phyloP scores from a whole-genome alignment of 495 filamentous ascomycete species.

The Pyronema omphalodes region DNA sequence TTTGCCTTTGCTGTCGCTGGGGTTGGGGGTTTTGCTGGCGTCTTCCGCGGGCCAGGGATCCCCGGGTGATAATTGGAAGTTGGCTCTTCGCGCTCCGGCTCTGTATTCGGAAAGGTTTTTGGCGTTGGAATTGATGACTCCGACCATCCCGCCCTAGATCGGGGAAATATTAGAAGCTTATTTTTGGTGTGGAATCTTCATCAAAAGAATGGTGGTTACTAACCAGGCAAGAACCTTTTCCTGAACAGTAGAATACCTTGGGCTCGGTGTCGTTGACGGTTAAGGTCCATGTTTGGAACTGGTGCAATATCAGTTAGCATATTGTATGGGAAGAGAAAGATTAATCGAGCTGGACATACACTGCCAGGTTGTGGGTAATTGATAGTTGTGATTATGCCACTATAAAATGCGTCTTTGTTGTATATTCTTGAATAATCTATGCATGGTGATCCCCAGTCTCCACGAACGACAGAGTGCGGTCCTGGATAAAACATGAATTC shows the following conservation, averaged over 20 bases:
- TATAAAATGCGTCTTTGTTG: constrained; percentile 30
- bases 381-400: constrained; percentile 28
- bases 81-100: constrained; percentile 18
- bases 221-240: constrained; percentile 22
- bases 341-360: constrained; percentile 15
- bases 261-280: constrained; percentile 39
- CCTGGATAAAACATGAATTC: constrained; percentile 40
- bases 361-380: constrained; percentile 20
- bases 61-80: constrained; percentile 26
- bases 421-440: constrained; percentile 35
- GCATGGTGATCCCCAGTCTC: constrained; percentile 38
- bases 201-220: not conserved
- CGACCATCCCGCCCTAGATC: constrained; percentile 30
- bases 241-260: constrained; percentile 42
- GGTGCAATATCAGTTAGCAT: not conserved
- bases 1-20: constrained; percentile 4
- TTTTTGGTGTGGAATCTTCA: not conserved
- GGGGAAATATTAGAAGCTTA: constrained; percentile 20
- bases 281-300: constrained; percentile 33
- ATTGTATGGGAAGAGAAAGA: not conserved
- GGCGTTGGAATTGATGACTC: constrained; percentile 31
- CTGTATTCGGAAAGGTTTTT: constrained; percentile 25
- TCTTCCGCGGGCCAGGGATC: constrained; percentile 26
- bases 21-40: not conserved
- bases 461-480: constrained; percentile 40